Evolutionary conservation across 106 monocot genomes (phyloP), one percentile per base, ranked within the genome.

Genomic region (Dioscorea zingiberensis): DNA sequence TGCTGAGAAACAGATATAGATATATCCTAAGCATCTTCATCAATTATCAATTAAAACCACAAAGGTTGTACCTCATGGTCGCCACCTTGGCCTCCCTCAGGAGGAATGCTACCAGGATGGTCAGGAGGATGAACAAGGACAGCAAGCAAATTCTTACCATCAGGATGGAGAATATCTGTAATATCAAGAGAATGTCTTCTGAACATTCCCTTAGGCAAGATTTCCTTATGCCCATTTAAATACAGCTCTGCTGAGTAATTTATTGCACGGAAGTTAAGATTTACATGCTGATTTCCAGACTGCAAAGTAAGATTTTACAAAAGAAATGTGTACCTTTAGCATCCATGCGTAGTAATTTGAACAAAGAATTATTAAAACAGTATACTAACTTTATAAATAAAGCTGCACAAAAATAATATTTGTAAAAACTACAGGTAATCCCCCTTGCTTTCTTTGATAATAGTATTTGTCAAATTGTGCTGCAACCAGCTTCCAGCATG

Each of bases 111-210:
- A 64, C 98, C 98, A 66, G 98, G 98, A 87, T 98, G 81, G 62
- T 93, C 89, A 78, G 98, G 98, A 80, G 98, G 98, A 83, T 89
- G 77, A 77, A 98, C 81, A 69, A 98, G 75, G 69, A 98, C 98
- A 47, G 98, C 98, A 56, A 98, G 83, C 47, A 89, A 64, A 78
- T 98, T 98, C 61, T 73, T 80, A 2, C 86, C 98, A 78, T 78
- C 80, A 55, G 84, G 77, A 74, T 72, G 72, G 59, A 93, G 71
- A 78, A 93, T 78, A 78, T 98, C 93, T 78, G 98, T 89, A 64
- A 98, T 49, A 78, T 93, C 80, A 55, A 98, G 70, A 47, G 84
- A 84, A 67, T 93, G 98, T 55, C 98, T 89, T 69, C 88, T 74
- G 74, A 98, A 98, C 93, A 98, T 98, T 66, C 98, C 98, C 68